These are phyloP conservation scores for Desmodesmus armatus DNA, from an alignment of 139 green algal genomes.

Conservation along the genomic window DNA sequence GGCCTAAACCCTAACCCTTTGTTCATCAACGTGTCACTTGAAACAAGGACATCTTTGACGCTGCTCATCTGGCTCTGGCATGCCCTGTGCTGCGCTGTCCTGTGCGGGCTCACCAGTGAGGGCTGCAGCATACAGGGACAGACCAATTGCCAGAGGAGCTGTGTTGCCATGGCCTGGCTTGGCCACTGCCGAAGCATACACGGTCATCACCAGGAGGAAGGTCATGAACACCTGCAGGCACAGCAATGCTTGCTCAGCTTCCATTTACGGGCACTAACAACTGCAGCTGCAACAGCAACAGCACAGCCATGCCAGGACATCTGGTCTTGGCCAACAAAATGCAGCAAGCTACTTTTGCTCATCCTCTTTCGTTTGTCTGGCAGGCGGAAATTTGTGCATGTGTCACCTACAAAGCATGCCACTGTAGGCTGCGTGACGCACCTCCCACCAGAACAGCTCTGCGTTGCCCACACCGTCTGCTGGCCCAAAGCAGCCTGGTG, in stretches of 20 bases:
- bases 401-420: too few relatives aligned
- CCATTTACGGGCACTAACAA: neutral
- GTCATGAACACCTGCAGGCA: constrained; percentile 60
- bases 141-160: constrained; percentile 71
- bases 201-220: constrained; percentile 69
- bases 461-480: constrained; percentile 32
- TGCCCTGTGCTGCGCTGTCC: too few relatives aligned
- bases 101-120: constrained; percentile 67
- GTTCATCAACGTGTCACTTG: neutral
- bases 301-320: too few relatives aligned
- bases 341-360: too few relatives aligned
- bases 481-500: constrained; percentile 66
- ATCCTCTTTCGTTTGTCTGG: too few relatives aligned
- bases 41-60: too few relatives aligned
- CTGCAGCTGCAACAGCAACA: neutral
- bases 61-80: too few relatives aligned
- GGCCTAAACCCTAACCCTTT: too few relatives aligned
- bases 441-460: constrained; percentile 77
- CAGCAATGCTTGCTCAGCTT: neutral
- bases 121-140: constrained; percentile 80
- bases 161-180: constrained; percentile 76
- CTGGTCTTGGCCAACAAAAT: too few relatives aligned
- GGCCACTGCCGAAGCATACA: constrained; percentile 74
- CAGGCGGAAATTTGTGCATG: too few relatives aligned
- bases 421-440: too few relatives aligned